Conservation (phyloP, 208 protist genomes). For the Trypanosoma melophagium region DNA sequence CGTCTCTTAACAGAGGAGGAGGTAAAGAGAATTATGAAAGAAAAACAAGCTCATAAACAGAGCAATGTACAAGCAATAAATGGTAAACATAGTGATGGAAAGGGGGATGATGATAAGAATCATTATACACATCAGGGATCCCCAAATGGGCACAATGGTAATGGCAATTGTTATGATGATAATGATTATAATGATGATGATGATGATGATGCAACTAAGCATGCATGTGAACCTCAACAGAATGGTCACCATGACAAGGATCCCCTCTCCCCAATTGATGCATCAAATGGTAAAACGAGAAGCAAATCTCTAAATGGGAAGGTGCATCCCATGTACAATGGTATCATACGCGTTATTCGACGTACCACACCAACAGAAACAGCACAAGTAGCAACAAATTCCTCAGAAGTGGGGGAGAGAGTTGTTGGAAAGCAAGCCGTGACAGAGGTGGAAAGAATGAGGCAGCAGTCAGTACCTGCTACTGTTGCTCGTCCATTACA, state of each 20-base stretch:
- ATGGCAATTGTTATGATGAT: conserved; percentile 24
- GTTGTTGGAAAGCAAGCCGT: conserved; percentile 48
- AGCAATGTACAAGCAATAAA: not conserved
- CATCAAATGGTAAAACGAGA: not conserved
- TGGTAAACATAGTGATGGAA: not conserved
- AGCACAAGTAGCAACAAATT: not conserved
- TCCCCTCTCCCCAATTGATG: not conserved
- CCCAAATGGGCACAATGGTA: not conserved
- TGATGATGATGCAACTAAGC: conserved; percentile 3
- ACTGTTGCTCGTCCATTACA: conserved; percentile 46
- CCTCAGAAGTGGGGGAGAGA: not conserved
- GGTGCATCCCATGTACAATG: conserved; percentile 32
- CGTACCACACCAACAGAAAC: not conserved
- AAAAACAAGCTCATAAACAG: not conserved
- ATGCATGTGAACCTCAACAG: too few species aligned
- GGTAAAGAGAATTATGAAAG: conserved; percentile 19
- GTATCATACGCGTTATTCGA: conserved; percentile 52
- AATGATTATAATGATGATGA: conserved; percentile 26
- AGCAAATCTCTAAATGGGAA: conserved; percentile 1
- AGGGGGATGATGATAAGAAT: too few species aligned
- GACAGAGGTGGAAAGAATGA: conserved; percentile 35
- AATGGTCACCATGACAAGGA: conserved; percentile 4
- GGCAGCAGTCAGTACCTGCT: conserved; percentile 32
- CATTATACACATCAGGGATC: not conserved
- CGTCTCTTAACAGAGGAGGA: conserved; percentile 37